Percentiles rank a stretch among this genome's conserved stretches.
Evolutionary conservation across 1,284 basidiomycete genomes (phyloP).

Genomic region (Cryptococcus sp.): DNA sequence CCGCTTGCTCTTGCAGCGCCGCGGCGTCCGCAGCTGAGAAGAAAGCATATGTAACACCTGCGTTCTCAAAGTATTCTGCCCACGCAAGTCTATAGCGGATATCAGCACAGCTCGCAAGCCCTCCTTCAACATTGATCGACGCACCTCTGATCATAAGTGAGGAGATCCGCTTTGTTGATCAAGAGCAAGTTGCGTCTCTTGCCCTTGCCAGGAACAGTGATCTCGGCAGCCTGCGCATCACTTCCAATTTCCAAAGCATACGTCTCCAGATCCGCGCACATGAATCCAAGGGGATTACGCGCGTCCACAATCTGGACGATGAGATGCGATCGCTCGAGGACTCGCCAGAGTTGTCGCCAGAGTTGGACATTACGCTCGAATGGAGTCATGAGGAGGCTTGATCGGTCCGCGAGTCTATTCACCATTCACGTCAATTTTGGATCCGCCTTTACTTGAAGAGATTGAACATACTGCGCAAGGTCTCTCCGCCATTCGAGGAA

Average conservation of each 20-base stretch:
- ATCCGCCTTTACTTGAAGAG: conserved; percentile 48
- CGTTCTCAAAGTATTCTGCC: conserved; percentile 90
- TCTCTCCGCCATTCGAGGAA: conserved; percentile 90
- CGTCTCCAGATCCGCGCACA: conserved; percentile 85
- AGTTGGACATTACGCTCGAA: conserved; percentile 96
- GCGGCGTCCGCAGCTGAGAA: conserved; percentile 92
- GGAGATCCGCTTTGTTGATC: conserved; percentile 94
- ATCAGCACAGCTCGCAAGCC: not conserved
- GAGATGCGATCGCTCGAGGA: conserved; percentile 88
- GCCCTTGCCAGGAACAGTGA: conserved; percentile 66
- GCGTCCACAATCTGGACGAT: conserved; percentile 96
- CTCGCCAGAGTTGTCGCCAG: conserved; percentile 95
- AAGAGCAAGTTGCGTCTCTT: conserved; percentile 75
- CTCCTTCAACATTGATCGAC: conserved; percentile 19
- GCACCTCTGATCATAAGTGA: conserved; percentile 83
- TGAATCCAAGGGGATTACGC: conserved; percentile 84
- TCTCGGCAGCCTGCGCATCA: conserved; percentile 66
- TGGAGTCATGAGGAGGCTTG: conserved; percentile 79
- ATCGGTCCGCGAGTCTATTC: conserved; percentile 46
- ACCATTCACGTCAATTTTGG: conserved; percentile 4
- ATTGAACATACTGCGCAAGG: conserved; percentile 82
- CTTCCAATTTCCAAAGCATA: conserved; percentile 84
- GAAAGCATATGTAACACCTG: conserved; percentile 84
- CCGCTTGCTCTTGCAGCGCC: conserved; percentile 73
- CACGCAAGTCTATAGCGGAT: conserved; percentile 62